Conservation (phyloP, 169 alveolate species). For the Eimeria maxima region DNA sequence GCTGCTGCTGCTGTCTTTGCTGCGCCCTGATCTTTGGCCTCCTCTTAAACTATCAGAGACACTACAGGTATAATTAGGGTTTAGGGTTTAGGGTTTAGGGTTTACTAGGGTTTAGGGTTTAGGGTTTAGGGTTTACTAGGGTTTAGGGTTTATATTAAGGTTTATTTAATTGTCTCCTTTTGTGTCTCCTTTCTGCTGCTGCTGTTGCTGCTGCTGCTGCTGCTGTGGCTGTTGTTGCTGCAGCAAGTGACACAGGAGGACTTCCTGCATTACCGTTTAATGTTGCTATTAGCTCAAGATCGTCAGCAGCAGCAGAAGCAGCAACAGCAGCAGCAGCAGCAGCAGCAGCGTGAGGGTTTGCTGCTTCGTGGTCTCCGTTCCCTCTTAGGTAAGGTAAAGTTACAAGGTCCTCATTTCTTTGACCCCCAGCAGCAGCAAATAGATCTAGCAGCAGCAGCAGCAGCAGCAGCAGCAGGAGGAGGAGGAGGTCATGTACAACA, state of each 20-base stretch:
- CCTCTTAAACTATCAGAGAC: slow-evolving; percentile 53
- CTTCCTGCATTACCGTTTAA: slow-evolving; percentile 69
- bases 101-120: too few species aligned
- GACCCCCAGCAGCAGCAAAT: slow-evolving; percentile 63
- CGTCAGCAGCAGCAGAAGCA: too few species aligned
- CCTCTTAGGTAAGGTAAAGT: slow-evolving; percentile 26
- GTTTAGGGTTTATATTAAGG: too few species aligned
- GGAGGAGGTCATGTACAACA: too few species aligned
- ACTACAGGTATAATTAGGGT: slow-evolving; percentile 64
- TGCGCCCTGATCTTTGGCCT: slow-evolving; percentile 71
- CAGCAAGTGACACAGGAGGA: slow-evolving; percentile 75
- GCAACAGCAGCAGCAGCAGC: slow-evolving; percentile 38
- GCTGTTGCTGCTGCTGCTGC: too few species aligned
- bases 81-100: slow-evolving; percentile 22
- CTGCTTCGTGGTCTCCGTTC: slow-evolving; percentile 20
- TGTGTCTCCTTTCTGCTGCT: not conserved
- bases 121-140: too few species aligned
- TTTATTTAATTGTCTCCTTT: not conserved
- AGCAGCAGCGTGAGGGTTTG: not conserved
- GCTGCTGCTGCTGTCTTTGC: not conserved
- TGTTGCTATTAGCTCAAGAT: slow-evolving; percentile 33
- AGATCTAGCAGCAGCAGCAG: not conserved
- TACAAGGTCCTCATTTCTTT: slow-evolving; percentile 44
- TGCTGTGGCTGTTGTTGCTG: not conserved
- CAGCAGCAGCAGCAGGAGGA: slow-evolving; percentile 14